Conservation (phyloP, 768 basidiomycete genomes). For the Rhizopogon sp. region DNA sequence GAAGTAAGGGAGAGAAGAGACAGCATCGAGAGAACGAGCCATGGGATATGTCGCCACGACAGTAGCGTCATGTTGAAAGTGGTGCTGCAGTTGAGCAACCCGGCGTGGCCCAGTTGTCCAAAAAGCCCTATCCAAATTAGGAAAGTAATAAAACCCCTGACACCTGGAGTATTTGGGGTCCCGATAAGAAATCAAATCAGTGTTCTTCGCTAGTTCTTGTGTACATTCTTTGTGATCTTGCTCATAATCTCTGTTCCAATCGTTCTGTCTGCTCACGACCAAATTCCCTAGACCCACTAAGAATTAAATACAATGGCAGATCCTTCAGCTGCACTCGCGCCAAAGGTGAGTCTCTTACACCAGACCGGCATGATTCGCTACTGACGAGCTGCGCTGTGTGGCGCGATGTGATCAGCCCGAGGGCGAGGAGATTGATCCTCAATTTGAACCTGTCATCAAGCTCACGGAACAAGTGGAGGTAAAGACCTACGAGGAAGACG, state of each 20-base stretch:
- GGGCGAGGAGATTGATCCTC: constrained; percentile 80
- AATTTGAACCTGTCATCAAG: constrained; percentile 95
- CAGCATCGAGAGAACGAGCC: constrained; percentile 35
- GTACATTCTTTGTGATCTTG: constrained; percentile 3
- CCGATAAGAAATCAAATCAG: constrained; percentile 7
- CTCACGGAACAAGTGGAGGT: constrained; percentile 94
- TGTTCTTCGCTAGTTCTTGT: constrained; percentile 6
- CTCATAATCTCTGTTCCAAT: background rate
- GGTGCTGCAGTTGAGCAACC: background rate
- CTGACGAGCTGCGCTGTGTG: background rate
- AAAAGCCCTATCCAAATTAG: background rate
- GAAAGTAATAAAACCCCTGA: constrained; percentile 18
- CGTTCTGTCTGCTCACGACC: background rate
- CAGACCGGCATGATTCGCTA: background rate
- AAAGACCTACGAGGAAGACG: constrained; percentile 94
- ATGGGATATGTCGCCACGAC: constrained; percentile 33
- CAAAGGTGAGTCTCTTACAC: constrained; percentile 51
- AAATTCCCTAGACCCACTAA: background rate
- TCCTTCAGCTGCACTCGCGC: constrained; percentile 57
- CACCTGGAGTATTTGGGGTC: constrained; percentile 11
- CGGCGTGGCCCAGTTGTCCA: background rate
- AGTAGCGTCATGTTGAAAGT: constrained; percentile 22
- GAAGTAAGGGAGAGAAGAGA: constrained; percentile 32
- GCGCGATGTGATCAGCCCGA: constrained; percentile 17
- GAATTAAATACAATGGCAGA: constrained; percentile 44